These are phyloP conservation scores for Chlorophyllum brunneum DNA, from an alignment of 768 basidiomycete species.

Conservation along the genomic window DNA sequence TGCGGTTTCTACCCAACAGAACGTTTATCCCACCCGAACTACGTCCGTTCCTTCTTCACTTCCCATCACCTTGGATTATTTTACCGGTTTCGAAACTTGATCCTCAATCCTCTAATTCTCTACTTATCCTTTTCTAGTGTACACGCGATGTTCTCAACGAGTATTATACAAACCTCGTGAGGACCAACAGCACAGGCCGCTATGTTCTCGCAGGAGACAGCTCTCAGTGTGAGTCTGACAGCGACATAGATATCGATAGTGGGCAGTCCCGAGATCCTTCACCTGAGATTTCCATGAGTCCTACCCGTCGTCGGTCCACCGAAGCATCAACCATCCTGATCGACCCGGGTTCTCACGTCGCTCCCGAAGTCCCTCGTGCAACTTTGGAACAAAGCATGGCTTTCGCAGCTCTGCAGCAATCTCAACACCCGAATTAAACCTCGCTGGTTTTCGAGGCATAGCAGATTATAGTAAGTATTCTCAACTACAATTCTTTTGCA, in stretches of 20 bases:
- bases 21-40: slow-evolving; percentile 2
- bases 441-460: not conserved
- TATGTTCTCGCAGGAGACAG: slow-evolving; percentile 50
- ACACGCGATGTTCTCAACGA: slow-evolving; percentile 87
- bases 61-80: not conserved
- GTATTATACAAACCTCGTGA: slow-evolving; percentile 91
- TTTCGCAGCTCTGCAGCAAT: slow-evolving; percentile 63
- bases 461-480: slow-evolving; percentile 6
- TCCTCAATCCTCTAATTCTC: slow-evolving; percentile 26
- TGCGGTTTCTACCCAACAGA: not conserved
- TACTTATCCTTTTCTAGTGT: slow-evolving; percentile 54
- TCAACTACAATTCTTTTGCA: slow-evolving; percentile 11
- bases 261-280: slow-evolving; percentile 50
- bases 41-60: not conserved
- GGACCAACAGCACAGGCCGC: slow-evolving; percentile 67
- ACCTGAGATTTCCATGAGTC: slow-evolving; percentile 31
- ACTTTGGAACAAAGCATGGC: slow-evolving; percentile 86
- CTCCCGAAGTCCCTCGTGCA: slow-evolving; percentile 48
- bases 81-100: slow-evolving; percentile 11
- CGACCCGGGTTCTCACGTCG: slow-evolving; percentile 29
- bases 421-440: slow-evolving; percentile 19
- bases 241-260: slow-evolving; percentile 56
- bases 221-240: slow-evolving; percentile 43
- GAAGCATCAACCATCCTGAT: slow-evolving; percentile 41
- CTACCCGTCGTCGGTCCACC: slow-evolving; percentile 25